Evolutionary conservation across 1,284 basidiomycete genomes (phyloP), one percentile per base, ranked within the genome.

Genomic region (Sphagnurus paluster): DNA sequence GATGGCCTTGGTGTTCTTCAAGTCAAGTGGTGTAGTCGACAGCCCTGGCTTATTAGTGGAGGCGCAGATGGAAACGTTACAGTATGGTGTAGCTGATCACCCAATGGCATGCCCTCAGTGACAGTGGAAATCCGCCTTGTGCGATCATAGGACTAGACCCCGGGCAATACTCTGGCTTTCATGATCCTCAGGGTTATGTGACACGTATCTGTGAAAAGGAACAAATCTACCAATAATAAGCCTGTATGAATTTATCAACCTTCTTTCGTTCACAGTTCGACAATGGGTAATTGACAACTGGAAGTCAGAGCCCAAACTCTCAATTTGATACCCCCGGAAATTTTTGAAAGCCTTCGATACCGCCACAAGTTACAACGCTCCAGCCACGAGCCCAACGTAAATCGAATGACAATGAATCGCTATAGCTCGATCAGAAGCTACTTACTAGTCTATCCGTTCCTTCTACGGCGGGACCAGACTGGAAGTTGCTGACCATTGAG

Each of bases 41-140:
- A 95, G 58, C 94, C 97, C 42, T 99, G 96, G 96, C 77, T 98
- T 42, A 78, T 95, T 49, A 93, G 88, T 62, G 87, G 88, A 17
- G 97, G 93, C 24, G 93, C 97, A 24, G 97, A 99, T 69, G 95
- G 97, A 32, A 81, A 82, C 56, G 87, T 90, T 40, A 72, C 84
- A 49, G 77, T 98, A 36, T 99, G 96, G 96, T 88, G 81, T 72
- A 86, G 80, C 68, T 89, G 64, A 66, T 42, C 40, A 35, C 29
- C 52, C 29, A 50, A 44, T 50, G 42, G 3, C 24, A 38, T 46
- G 19, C 36, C 21, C 41, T 30, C 16, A 32, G 25, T 19, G 11
- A 44, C 41, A 41, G 38, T 48, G 19, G 10, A 23, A 20, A 20
- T 4, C 5, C n/a, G 10, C 33, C 37, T 39, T 51, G 19, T 10